These are phyloP conservation scores for Ambispora gerdemannii DNA, from an alignment of 192 early-diverging fungal genomes.

Conservation along the genomic window DNA sequence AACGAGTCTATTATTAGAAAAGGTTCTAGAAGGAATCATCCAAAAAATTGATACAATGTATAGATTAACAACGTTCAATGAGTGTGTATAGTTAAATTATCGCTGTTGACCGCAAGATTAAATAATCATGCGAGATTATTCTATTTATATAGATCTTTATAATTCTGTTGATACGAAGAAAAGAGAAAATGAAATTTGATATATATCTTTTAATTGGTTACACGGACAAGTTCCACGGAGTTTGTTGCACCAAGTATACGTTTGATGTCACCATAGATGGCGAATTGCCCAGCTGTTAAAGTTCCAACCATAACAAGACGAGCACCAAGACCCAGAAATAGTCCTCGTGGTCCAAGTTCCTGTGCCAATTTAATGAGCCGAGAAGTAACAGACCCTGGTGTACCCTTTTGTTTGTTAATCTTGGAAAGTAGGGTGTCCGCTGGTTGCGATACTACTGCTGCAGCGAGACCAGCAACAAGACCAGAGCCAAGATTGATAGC, in stretches of 20 bases:
- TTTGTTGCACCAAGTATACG: slow-evolving; percentile 59
- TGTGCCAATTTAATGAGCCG: slow-evolving; percentile 49
- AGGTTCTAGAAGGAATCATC: too few relatives aligned
- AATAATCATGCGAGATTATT: too few relatives aligned
- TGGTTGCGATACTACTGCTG: slow-evolving; percentile 65
- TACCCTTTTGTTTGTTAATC: slow-evolving; percentile 70
- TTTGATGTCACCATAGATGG: slow-evolving; percentile 62
- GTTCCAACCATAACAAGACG: slow-evolving; percentile 69
- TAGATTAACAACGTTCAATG: too few relatives aligned
- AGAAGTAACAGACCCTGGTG: slow-evolving; percentile 55
- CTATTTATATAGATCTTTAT: too few relatives aligned
- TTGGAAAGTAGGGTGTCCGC: slow-evolving; percentile 69
- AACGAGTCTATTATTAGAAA: too few relatives aligned
- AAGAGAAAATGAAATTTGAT: background rate
- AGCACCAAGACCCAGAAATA: slow-evolving; percentile 61
- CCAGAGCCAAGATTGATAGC: slow-evolving; percentile 52
- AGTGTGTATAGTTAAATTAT: too few relatives aligned
- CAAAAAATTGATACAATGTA: too few relatives aligned
- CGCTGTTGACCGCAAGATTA: too few relatives aligned
- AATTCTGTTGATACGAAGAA: too few relatives aligned
- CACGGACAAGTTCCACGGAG: slow-evolving; percentile 44
- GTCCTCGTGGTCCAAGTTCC: slow-evolving; percentile 55
- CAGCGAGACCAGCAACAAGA: slow-evolving; percentile 66
- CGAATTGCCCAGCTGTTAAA: slow-evolving; percentile 66
- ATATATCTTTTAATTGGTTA: background rate